phyloP scores from a whole-genome alignment of 148 eudicot species.

The Rhododendron mucronatum region DNA sequence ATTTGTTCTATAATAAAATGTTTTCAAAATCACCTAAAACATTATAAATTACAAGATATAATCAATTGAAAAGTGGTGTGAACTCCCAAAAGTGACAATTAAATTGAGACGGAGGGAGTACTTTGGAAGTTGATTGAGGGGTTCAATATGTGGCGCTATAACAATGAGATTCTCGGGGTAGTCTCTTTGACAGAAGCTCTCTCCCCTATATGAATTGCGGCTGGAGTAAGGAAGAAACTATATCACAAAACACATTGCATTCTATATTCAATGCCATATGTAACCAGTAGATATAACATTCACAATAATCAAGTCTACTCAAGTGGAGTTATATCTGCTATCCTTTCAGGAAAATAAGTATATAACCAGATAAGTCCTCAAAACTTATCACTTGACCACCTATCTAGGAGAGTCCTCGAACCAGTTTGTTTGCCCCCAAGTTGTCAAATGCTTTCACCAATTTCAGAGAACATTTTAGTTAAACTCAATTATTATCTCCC shows the following conservation, averaged over 20 bases:
- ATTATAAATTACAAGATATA: too few species aligned
- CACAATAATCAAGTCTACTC: neutral
- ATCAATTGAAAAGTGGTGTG: too few species aligned
- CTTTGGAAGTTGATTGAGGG: neutral
- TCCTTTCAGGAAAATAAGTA: neutral
- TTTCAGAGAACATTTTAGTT: neutral
- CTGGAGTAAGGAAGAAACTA: neutral
- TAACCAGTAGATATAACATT: neutral
- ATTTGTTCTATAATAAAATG: too few species aligned
- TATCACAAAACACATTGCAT: neutral
- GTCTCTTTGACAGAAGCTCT: neutral
- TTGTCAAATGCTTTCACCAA: neutral
- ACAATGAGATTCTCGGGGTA: neutral
- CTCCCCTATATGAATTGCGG: neutral
- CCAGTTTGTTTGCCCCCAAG: neutral
- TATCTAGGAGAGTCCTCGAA: neutral
- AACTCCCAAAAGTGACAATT: too few species aligned
- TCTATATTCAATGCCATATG: neutral
- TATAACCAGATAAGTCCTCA: neutral
- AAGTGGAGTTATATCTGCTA: too few species aligned
- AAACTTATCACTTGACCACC: neutral
- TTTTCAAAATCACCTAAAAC: too few species aligned
- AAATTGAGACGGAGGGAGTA: too few species aligned
- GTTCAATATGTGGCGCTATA: neutral
- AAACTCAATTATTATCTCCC: too few species aligned